Conservation (phyloP, 192 early-diverging fungal genomes). For the Backusella luteola region DNA sequence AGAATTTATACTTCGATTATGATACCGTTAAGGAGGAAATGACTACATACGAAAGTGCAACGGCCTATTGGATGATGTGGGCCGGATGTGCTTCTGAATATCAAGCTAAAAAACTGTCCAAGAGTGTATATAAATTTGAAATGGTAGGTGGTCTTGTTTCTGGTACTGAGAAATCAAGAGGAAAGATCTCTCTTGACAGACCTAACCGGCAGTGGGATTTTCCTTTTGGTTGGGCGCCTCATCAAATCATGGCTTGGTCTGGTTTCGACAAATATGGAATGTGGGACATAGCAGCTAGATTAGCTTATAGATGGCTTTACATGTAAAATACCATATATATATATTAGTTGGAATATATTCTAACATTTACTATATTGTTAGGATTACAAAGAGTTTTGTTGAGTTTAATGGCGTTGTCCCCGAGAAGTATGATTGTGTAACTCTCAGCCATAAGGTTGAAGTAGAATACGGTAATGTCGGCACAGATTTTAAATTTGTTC, state of each 20-base stretch:
- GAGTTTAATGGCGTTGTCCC: conserved; percentile 97
- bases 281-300: conserved; percentile 63
- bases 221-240: conserved; percentile 96
- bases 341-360: neutral
- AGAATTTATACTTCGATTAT: conserved; percentile 87
- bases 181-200: conserved; percentile 71
- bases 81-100: conserved; percentile 71
- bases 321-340: conserved; percentile 45
- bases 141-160: conserved; percentile 89
- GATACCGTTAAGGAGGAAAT: conserved; percentile 68
- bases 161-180: conserved; percentile 90
- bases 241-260: conserved; percentile 97
- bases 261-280: conserved; percentile 85
- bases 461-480: conserved; percentile 99
- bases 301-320: conserved; percentile 95
- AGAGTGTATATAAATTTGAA: conserved; percentile 80
- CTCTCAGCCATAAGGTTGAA: conserved; percentile 70
- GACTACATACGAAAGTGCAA: conserved; percentile 85
- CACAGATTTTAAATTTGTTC: conserved; percentile 91
- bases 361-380: conserved; percentile 3
- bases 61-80: conserved; percentile 92
- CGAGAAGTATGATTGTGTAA: conserved; percentile 97
- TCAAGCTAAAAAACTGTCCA: conserved; percentile 79
- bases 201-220: conserved; percentile 97
- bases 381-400: conserved; percentile 91